Percentiles rank a stretch among this genome's conserved stretches.
Evolutionary conservation across 225 moss, liverwort and hornwort genomes (phyloP).

Genomic region (Pleurozium schreberi): DNA sequence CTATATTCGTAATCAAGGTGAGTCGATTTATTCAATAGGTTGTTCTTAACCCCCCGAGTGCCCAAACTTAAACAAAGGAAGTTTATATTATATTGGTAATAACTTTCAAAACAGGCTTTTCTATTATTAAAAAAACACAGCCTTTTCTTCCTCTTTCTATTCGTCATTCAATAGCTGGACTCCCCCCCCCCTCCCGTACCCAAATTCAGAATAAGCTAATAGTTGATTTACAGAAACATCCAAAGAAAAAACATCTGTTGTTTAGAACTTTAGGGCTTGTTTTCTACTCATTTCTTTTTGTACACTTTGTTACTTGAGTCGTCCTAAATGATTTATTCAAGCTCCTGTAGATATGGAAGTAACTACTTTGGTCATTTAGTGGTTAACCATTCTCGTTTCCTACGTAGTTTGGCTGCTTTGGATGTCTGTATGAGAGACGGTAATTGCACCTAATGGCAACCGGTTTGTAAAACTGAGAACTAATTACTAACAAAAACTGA

Average conservation of each 20-base stretch:
- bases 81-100: not conserved
- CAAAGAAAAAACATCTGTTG: not conserved
- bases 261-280: not conserved
- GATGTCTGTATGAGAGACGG: not conserved
- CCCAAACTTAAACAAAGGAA: not conserved
- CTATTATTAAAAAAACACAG: not conserved
- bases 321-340: too few relatives aligned
- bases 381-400: not conserved
- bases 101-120: not conserved
- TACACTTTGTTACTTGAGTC: not conserved
- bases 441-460: not conserved
- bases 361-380: not conserved
- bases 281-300: not conserved
- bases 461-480: not conserved
- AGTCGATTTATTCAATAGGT: not conserved
- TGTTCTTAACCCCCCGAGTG: not conserved
- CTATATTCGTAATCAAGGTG: conserved; percentile 90
- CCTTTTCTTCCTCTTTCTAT: not conserved
- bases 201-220: not conserved
- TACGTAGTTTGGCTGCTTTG: too few relatives aligned
- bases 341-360: not conserved
- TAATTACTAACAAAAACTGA: not conserved
- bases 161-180: not conserved
- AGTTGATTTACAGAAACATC: not conserved
- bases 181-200: too few relatives aligned